Base-by-base conservation (phyloP, 768 basidiomycete species). In the Tricholoma matsutake region DNA sequence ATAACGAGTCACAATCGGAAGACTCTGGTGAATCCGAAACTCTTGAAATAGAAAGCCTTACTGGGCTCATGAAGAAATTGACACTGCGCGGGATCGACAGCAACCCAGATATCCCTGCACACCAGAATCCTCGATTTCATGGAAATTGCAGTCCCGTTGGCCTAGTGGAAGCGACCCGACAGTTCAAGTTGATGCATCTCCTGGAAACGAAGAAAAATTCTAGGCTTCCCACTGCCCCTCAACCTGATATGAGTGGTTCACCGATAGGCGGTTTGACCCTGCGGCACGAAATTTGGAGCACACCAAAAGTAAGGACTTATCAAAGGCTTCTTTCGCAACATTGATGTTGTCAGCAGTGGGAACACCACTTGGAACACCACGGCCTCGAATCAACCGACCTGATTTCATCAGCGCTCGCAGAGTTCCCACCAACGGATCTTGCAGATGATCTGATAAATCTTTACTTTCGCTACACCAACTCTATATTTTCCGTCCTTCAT, bases 381-480 rank as follows among this genome's bases (percentile, higher is more conserved):
- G 73, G 73, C 64, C 63, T 69, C 45, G 70, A 75, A 54, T 67
- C 68, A 6, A 71, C 62, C 29, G 64, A 68, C 29, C 61, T 76
- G 13, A 62, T 81, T 58, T 68, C 73, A 52, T 63, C 68, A 47
- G 70, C 78, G 61, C 65, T 81, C 14, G 63, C 69, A 43, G 71
- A 76, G 68, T 87, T 90, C 53, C 94, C 92, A 39, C 83, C 90
- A 0, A 67, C 72, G 14, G 86, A 88, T 60, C 82, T 94, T 16
- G 81, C 81, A 7, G 67, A 72, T 29, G 69, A 65, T 16, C 78
- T 97, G 31, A 83, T 95, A 64, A 75, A 83, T 39, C 75, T 87
- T 29, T 94, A 85, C 69, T 96, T 96, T 65, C 64, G 73, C 2
- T 78, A 86, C 61, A 71, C 80, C 54, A 89, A 93, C 67, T 67